Conservation (phyloP, 179 eudicot genomes). For the Silene noctiflora region DNA sequence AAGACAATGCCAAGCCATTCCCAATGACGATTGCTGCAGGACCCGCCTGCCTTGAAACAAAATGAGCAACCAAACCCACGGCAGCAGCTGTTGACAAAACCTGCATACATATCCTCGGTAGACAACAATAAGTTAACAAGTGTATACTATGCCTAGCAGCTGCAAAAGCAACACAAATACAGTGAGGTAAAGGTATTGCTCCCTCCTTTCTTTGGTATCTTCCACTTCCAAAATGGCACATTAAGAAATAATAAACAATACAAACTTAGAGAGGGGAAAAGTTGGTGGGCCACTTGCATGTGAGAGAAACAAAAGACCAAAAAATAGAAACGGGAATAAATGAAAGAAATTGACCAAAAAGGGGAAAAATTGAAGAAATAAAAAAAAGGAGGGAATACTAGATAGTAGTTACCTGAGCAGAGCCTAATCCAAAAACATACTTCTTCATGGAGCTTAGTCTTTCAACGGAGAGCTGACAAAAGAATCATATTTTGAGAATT, state of each 20-base stretch:
- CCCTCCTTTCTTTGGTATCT: background rate
- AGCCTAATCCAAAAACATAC: slow-evolving; percentile 95
- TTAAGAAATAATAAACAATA: too few species aligned
- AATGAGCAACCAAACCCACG: slow-evolving; percentile 73
- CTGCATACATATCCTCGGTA: slow-evolving; percentile 35
- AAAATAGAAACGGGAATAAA: too few species aligned
- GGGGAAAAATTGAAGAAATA: too few species aligned
- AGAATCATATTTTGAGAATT: slow-evolving; percentile 20
- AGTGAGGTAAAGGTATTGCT: slow-evolving; percentile 8
- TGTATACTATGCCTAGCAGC: background rate
- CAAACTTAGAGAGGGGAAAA: too few species aligned
- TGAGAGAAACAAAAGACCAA: too few species aligned
- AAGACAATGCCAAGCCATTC: slow-evolving; percentile 92
- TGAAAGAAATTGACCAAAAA: too few species aligned
- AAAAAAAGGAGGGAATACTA: background rate
- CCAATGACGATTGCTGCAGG: slow-evolving; percentile 96
- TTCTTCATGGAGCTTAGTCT: slow-evolving; percentile 99
- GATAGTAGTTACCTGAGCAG: slow-evolving; percentile 71
- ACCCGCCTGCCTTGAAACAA: slow-evolving; percentile 61
- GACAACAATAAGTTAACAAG: background rate
- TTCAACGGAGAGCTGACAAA: slow-evolving; percentile 89
- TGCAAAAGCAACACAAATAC: slow-evolving; percentile 7
- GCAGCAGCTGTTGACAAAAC: slow-evolving; percentile 76
- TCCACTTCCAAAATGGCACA: too few species aligned
- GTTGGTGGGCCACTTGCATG: too few species aligned